phyloP scores from a whole-genome alignment of 2,329 filamentous ascomycete species.

The Clonostachys rosea region DNA sequence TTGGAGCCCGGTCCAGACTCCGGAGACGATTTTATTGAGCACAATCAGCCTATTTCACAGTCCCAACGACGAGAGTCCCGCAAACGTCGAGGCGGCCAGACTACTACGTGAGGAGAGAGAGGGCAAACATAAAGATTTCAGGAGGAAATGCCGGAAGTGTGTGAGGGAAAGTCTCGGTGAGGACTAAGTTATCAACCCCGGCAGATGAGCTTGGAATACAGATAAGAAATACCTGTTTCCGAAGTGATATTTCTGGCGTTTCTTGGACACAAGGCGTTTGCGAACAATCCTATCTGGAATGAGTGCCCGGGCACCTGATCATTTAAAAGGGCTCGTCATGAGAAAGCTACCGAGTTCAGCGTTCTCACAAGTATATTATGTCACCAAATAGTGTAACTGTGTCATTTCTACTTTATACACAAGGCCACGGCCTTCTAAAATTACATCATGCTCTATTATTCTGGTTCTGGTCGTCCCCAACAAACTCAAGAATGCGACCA shows the following conservation, averaged over 20 bases:
- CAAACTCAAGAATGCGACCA: conserved; percentile 55
- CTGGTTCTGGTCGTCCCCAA: not conserved
- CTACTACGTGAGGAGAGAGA: conserved; percentile 76
- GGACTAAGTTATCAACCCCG: conserved; percentile 1
- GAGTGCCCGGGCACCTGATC: no score
- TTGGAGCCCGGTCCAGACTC: conserved; percentile 92
- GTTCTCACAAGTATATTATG: no score
- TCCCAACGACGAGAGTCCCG: conserved; percentile 93
- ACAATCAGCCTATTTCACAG: conserved; percentile 90
- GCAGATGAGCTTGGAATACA: not conserved
- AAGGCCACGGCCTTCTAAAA: no score
- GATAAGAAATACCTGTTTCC: not conserved
- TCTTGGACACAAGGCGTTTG: no score
- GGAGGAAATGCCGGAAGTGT: conserved; percentile 70
- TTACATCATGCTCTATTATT: no score
- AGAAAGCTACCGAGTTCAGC: no score
- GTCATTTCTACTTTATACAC: no score
- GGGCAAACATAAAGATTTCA: conserved; percentile 64
- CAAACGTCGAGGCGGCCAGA: conserved; percentile 89
- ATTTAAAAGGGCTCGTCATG: no score
- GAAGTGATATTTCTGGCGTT: no score
- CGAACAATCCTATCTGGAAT: no score
- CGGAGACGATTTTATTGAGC: conserved; percentile 87
- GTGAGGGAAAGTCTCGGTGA: conserved; percentile 74
- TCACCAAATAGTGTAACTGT: no score